Evolutionary conservation across 495 filamentous ascomycete species (phyloP), one percentile per base, ranked within the genome.

Genomic region (Aspergillus asperescens): DNA sequence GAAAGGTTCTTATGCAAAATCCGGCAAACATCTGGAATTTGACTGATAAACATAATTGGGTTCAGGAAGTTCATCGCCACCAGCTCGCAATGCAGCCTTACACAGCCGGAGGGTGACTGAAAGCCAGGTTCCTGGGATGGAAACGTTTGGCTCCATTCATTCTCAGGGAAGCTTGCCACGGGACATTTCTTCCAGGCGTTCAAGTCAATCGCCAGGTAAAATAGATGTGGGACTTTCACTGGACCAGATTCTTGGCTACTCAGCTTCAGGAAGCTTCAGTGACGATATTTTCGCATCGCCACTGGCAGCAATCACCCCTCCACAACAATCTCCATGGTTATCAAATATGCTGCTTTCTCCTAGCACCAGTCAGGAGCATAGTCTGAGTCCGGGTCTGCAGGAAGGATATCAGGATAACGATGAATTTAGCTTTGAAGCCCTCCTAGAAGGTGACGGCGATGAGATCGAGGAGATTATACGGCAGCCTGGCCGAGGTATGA

Each of bases 401-500:
- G 41, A 44, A 37, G 24, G 28, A n/a, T 15, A 32, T 4, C 39
- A 34, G 16, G 50, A 46, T 25, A 48, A 38, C 15, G 53, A 64
- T 5, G 57, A 42, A 16, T 62, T 70, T 28, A 72, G 64, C 37
- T 71, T 74, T 48, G 64, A 68, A 10, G 60, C 62, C 15, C 43
- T 73, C 13, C 50, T 74, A 20, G 71, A 70, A 28, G 66, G 68
- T 19, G 68, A 77, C 3, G 72, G 75, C 7, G 81, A 81, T 32
- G 76, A 76, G 37, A 65, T 85, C 10, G 83, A 87, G 56, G 81
- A 86, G 44, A 78, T 87, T 22, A 66, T 81, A 9, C 69, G 82
- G 19, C 67, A 71, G 45, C 66, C 73, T 37, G 64, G 75, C 18
- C 59, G 64, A n/a, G 63, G 62, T 13, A 42, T 58, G 9, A 66